Base-by-base conservation (phyloP, 371 early-diverging fungal genomes). In the Mortierella sp. region DNA sequence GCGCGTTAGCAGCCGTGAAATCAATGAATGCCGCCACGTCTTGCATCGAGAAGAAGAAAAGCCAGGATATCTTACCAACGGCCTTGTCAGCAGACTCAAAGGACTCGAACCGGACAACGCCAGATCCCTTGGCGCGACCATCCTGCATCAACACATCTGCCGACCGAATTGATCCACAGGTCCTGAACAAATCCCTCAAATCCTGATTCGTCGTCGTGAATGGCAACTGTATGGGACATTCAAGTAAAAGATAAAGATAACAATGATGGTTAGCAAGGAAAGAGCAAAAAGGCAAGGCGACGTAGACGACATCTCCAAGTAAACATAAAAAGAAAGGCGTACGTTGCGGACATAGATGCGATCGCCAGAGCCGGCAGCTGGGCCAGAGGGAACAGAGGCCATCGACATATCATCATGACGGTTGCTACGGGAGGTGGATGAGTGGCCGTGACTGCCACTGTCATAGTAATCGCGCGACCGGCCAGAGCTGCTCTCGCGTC, bases 201-300 rank as follows among this genome's bases (percentile, higher is more conserved):
- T 94, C 94, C 73, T 93, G 91, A 86, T 91, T 90, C 7, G 94
- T 94, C 16, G 94, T 94, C 12, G 93, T 91, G 44, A 90, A 93
- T 3, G 93, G 94, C 43, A 94, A 74, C 94, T 94, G 83, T 41
- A 18, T 18, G 46, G 27, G 16, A 55, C 70, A 41, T 41, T 11
- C 16, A 60, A 56, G 5, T 51, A 27, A 29, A 51, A n/a, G 51
- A 12, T 16, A 72, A 58, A 63, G 7, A 14, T 6, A 18, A 60
- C 21, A 35, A 63, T 16, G 6, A 7, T 29, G 35, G 4, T 11
- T 56, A 56, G 27, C 56, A 51, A 56, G n/a, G 27, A 24, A 24
- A 5, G 24, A 24, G 4, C 16, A 56, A 41, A 41, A 41, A 6
- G 7, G 41, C 41, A 41, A 41, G 41, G 41, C 41, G 41, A 7